Evolutionary conservation across 306 rosid species (phyloP), one percentile per base, ranked within the genome.

Genomic region (Pterocarpus macrocarpus): DNA sequence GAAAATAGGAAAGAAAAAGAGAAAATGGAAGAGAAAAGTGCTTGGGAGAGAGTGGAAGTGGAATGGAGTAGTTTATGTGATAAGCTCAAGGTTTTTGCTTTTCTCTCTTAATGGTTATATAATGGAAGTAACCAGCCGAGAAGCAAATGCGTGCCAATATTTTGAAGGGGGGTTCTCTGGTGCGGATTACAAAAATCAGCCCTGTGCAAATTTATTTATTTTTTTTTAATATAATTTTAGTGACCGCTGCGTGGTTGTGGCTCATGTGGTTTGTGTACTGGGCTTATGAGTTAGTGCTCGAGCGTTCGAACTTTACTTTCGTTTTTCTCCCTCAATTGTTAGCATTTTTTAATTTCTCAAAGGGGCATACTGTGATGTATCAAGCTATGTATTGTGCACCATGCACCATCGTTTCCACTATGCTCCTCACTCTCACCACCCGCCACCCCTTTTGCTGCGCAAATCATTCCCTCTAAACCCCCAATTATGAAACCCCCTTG

Each of bases 381-480:
- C 28, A 22, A 1, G 28, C 28, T 22, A 22, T 22, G 28, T 22
- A 22, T 22, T 22, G 28, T 83, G 97, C 50, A 77, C 83, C 32
- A 66, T 89, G 55, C 89, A 76, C 71, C 87, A 76, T 78, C 84
- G 70, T 64, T 90, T n/a, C 76, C 90, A 80, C 76, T 85, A 55
- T 87, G 93, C 39, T 88, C 93, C 83, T 89, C 97, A 53, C 88
- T 75, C 86, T 83, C 94, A 58, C 65, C 68, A 76, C 10, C 53
- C 53, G 10, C 15, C 53, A 4, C n/a, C 53, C 53, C 53, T 15
- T 47, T 47, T 47, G 3, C 14, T 2, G 4, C 53, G 14, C 14
- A 47, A 47, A 47, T 47, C 53, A 9, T 11, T 84, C 68, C 91
- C 91, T 82, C 92, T 89, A 83, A 91, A 89, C 81, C 89, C 99